These are phyloP conservation scores for Phlegmacium glaucopus DNA, from an alignment of 768 basidiomycete genomes.

Conservation along the genomic window DNA sequence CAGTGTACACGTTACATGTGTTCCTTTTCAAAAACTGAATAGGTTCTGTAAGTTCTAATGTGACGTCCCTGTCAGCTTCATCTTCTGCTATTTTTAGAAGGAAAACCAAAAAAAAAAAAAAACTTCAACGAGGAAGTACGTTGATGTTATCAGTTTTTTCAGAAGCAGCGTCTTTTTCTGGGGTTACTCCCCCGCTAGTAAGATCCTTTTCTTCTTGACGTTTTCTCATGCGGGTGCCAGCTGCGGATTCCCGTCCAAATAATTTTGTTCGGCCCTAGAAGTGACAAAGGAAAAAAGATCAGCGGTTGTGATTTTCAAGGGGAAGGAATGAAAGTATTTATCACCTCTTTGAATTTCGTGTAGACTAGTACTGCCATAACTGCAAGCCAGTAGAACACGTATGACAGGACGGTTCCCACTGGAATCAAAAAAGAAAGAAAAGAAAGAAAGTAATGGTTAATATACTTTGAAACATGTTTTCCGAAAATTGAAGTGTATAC, in stretches of 20 bases:
- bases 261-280: slow-evolving; percentile 61
- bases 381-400: slow-evolving; percentile 91
- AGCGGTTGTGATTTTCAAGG: not conserved
- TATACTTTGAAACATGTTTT: not conserved
- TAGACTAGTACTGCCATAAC: slow-evolving; percentile 65
- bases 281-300: not conserved
- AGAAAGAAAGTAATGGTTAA: no score
- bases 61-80: no score
- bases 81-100: no score
- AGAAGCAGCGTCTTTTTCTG: slow-evolving; percentile 1
- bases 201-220: slow-evolving; percentile 10
- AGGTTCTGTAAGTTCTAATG: no score
- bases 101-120: not conserved
- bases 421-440: not conserved
- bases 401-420: slow-evolving; percentile 80
- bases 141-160: slow-evolving; percentile 4
- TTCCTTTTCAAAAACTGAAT: no score
- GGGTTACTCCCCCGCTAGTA: not conserved
- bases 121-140: slow-evolving; percentile 7
- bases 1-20: no score
- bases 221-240: slow-evolving; percentile 22
- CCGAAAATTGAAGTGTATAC: slow-evolving; percentile 14
- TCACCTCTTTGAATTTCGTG: slow-evolving; percentile 62
- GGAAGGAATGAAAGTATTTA: not conserved
- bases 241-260: slow-evolving; percentile 53